phyloP scores from a whole-genome alignment of 805 yeast genomes.

The Saccharomycopsis oosterbeekiorum region DNA sequence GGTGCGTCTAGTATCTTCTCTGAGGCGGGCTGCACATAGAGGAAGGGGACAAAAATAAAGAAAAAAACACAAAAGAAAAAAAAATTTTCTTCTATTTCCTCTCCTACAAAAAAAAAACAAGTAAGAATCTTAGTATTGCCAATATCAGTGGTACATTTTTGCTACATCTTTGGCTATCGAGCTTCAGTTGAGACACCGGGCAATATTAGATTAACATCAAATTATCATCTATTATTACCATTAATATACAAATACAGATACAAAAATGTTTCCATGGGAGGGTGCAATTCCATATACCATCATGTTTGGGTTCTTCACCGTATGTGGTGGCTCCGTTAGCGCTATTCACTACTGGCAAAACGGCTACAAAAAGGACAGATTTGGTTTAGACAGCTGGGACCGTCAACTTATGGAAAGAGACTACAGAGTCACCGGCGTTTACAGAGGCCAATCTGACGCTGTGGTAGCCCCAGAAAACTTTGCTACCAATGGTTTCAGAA shows the following conservation, averaged over 20 bases:
- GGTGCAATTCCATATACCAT: constrained; percentile 53
- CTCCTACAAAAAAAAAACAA: no score
- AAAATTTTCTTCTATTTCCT: no score
- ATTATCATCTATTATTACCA: not conserved
- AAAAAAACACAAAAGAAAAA: no score
- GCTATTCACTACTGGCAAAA: constrained; percentile 35
- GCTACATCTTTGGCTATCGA: no score
- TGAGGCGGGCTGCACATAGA: not conserved
- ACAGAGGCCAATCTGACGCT: constrained; percentile 56
- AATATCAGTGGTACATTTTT: no score
- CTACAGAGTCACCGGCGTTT: constrained; percentile 62
- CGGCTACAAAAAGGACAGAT: constrained; percentile 45
- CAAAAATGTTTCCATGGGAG: constrained; percentile 56
- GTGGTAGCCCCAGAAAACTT: constrained; percentile 69
- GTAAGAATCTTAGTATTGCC: no score
- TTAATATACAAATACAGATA: not conserved
- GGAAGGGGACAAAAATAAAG: not conserved
- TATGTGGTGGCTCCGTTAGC: constrained; percentile 44
- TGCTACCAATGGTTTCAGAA: constrained; percentile 51
- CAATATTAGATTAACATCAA: not conserved
- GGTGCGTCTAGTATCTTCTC: not conserved
- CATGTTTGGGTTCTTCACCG: constrained; percentile 41
- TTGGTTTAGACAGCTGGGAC: constrained; percentile 46
- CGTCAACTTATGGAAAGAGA: constrained; percentile 55
- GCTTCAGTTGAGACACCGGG: not conserved